Percentiles rank a stretch among this genome's conserved stretches.
phyloP scores from a whole-genome alignment of 2,329 filamentous ascomycete species.

The Colletotrichum graminicola region DNA sequence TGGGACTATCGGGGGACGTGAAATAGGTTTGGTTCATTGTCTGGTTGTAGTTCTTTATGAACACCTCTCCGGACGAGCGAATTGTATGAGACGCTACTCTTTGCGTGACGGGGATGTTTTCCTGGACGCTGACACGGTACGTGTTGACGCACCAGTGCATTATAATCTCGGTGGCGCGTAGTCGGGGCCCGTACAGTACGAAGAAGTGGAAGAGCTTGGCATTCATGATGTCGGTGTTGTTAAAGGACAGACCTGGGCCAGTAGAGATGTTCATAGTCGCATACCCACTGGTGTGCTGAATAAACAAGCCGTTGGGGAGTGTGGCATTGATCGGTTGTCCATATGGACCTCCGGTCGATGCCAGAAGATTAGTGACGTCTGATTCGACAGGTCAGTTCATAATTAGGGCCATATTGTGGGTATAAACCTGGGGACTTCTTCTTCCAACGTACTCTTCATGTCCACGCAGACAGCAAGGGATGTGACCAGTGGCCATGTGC shows the following conservation, averaged over 20 bases:
- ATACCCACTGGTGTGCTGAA: constrained; percentile 1
- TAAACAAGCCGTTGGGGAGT: constrained; percentile 14
- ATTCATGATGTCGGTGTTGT: constrained; percentile 4
- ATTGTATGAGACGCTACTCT: constrained; percentile 16
- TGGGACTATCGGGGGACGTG: constrained; percentile 23
- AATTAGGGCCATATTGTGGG: accelerated
- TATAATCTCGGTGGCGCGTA: constrained; percentile 14
- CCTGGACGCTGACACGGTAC: constrained; percentile 15
- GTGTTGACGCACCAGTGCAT: constrained; percentile 35
- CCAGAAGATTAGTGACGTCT: constrained; percentile 1
- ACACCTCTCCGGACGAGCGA: background rate
- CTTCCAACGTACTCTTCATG: constrained; percentile 16
- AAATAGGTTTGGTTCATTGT: constrained; percentile 22
- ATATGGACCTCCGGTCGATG: constrained; percentile 3
- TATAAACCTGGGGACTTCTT: background rate
- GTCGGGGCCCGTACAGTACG: constrained; percentile 2
- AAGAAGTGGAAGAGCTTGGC: constrained; percentile 26
- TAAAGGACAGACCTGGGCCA: constrained; percentile 13
- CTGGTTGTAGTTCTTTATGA: constrained; percentile 15
- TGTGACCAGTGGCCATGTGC: constrained; percentile 24
- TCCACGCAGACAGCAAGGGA: constrained; percentile 29
- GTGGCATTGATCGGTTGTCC: background rate
- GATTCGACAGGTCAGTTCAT: background rate
- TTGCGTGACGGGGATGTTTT: constrained; percentile 23
- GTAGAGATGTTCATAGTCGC: constrained; percentile 19